Conservation (phyloP, 495 filamentous ascomycete species). For the Hypoxylon fragiforme region DNA sequence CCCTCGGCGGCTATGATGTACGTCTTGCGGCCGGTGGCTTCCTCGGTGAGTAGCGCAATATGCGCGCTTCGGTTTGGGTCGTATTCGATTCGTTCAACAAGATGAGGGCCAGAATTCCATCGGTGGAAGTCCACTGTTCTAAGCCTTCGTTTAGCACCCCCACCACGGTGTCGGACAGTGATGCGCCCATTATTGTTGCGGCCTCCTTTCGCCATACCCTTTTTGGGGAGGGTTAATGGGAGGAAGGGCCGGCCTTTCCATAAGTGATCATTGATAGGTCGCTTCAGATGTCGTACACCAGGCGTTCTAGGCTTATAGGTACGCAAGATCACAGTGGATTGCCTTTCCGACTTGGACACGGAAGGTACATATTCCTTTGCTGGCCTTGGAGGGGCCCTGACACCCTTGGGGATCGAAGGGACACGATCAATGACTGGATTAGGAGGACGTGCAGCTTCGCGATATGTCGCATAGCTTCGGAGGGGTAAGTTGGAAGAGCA, state of each 20-base stretch:
- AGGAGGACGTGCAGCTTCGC: slow-evolving; percentile 43
- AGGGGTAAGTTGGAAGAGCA: slow-evolving; percentile 44
- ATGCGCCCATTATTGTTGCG: slow-evolving; percentile 84
- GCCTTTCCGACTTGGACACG: slow-evolving; percentile 34
- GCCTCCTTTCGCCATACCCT: slow-evolving; percentile 88
- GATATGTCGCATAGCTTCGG: slow-evolving; percentile 60
- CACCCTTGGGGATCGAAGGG: slow-evolving; percentile 39
- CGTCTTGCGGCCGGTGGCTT: slow-evolving; percentile 67
- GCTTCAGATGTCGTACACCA: slow-evolving; percentile 85
- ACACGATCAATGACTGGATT: slow-evolving; percentile 42
- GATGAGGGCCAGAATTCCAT: slow-evolving; percentile 72
- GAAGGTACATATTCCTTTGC: slow-evolving; percentile 6
- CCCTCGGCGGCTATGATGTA: slow-evolving; percentile 95
- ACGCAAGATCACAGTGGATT: slow-evolving; percentile 58
- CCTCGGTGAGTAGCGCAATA: slow-evolving; percentile 80
- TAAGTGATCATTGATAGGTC: slow-evolving; percentile 93
- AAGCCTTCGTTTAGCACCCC: slow-evolving; percentile 88
- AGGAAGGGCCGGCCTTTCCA: slow-evolving; percentile 88
- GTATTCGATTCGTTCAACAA: slow-evolving; percentile 92
- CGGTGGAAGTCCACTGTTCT: slow-evolving; percentile 86
- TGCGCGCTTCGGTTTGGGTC: slow-evolving; percentile 92
- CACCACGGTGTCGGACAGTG: slow-evolving; percentile 87
- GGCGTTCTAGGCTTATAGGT: slow-evolving; percentile 95
- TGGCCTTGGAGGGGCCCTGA: slow-evolving; percentile 32
- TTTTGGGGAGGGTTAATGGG: slow-evolving; percentile 84